Conservation (phyloP, 1,284 basidiomycete genomes). For the Sporisorium graminicola region DNA sequence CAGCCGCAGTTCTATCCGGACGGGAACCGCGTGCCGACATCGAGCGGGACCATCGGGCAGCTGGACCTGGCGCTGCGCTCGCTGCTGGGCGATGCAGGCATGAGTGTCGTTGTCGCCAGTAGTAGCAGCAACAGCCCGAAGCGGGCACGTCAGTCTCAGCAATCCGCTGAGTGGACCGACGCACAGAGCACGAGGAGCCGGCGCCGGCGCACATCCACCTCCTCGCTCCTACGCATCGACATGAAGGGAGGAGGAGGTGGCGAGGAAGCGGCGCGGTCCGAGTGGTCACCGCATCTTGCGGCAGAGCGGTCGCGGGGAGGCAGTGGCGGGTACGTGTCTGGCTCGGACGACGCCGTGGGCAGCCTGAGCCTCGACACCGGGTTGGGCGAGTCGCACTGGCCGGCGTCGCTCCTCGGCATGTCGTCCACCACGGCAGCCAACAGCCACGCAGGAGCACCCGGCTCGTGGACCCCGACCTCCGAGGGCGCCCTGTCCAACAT, state of each 20-base stretch:
- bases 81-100: constrained; percentile 23
- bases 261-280: too few relatives aligned
- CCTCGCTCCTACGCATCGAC: background rate
- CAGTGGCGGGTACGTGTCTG: background rate
- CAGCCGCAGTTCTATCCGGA: constrained; percentile 44
- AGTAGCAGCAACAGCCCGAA: too few relatives aligned
- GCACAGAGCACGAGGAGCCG: constrained; percentile 10
- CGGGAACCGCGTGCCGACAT: constrained; percentile 23
- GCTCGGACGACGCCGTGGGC: background rate
- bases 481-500: constrained; percentile 24
- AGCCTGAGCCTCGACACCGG: constrained; percentile 10
- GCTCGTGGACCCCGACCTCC: constrained; percentile 21
- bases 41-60: constrained; percentile 27
- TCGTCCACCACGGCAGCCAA: background rate
- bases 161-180: background rate
- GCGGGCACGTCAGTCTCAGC: too few relatives aligned
- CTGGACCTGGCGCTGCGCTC: constrained; percentile 36
- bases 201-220: constrained; percentile 16
- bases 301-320: background rate
- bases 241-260: too few relatives aligned
- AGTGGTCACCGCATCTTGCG: too few relatives aligned
- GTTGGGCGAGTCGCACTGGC: constrained; percentile 23
- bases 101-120: too few relatives aligned
- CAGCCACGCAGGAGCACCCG: too few relatives aligned
- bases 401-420: constrained; percentile 8